Base-by-base conservation (phyloP, 1,284 basidiomycete species). In the Cutaneotrichosporon sp. region DNA sequence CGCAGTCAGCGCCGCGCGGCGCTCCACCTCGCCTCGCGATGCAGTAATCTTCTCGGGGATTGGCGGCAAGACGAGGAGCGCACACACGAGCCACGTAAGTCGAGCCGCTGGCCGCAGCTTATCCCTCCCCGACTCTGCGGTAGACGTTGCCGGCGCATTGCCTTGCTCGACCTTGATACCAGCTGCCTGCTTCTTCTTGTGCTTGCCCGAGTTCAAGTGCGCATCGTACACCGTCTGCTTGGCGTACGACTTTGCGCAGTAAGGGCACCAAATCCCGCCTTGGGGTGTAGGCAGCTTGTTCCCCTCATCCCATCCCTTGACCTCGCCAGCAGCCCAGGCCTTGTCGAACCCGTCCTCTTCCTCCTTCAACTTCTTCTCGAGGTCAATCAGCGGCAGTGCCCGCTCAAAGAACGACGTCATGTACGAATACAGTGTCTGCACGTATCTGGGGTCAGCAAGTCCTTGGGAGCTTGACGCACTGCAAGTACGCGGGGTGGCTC, bases 201-300 rank as follows among this genome's bases (percentile, higher is more conserved):
- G 97, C 78, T 94, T 97, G 80, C 92, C 94, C 34, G 93, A 96
- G 10, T 88, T 91, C 56, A 99, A 82, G 77, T 99, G 97, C 5
- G 93, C 95, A 73, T 97, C 92, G 80, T 95, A 99, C 5, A 99
- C 97, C 0, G 96, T 97, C 79, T 97, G 92, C 79, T 98, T 99
- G 14, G 95, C 87, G 79, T 98, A 99, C 67, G 86, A 84, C 76
- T 95, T 94, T 79, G 94, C 91, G 77, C 94, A 99, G 61, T 93
- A 91, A 56, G 89, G 84, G 84, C 97, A 99, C 96, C 96, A 99
- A 63, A 98, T 92, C 1, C 92, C 92, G 10, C 75, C 81, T 11
- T 77, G 76, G 51, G 67, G 70, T 34, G 73, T 69, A 18, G 70
- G 69, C 30, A 69, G 66, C 2, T 80, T 83, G 53, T 82, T 83